Percentiles rank a stretch among this genome's conserved stretches.
phyloP scores from a whole-genome alignment of 2,329 filamentous ascomycete species.

The Peltaster fructicola region DNA sequence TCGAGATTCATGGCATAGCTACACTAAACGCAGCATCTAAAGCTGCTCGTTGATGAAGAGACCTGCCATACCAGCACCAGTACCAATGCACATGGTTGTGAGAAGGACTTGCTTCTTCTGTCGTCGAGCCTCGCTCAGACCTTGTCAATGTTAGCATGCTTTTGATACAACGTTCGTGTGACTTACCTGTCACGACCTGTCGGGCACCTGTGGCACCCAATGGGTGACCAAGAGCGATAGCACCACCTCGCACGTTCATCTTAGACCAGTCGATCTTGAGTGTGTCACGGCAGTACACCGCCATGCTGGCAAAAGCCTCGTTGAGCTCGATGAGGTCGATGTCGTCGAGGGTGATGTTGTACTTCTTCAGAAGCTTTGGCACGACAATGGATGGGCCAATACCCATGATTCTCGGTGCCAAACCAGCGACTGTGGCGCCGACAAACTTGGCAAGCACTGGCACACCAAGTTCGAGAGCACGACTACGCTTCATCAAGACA shows the following conservation, averaged over 20 bases:
- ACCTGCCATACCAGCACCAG: constrained; percentile 49
- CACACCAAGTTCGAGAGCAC: constrained; percentile 69
- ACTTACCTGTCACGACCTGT: constrained; percentile 82
- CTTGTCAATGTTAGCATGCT: no score
- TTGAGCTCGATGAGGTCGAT: constrained; percentile 88
- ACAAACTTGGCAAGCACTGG: constrained; percentile 92
- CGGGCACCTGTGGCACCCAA: constrained; percentile 61
- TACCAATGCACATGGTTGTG: constrained; percentile 75
- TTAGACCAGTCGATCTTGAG: constrained; percentile 55
- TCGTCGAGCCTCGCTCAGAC: constrained; percentile 24
- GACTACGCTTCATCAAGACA: constrained; percentile 85
- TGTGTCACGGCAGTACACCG: constrained; percentile 56
- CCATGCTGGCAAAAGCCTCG: constrained; percentile 96
- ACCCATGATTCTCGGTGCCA: constrained; percentile 91
- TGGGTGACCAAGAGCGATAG: constrained; percentile 69
- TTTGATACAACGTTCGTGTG: no score
- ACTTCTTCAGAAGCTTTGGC: constrained; percentile 67
- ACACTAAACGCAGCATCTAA: constrained; percentile 8
- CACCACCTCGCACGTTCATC: constrained; percentile 67
- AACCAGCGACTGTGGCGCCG: constrained; percentile 74
- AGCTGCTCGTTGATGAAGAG: constrained; percentile 47
- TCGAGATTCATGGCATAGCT: no score
- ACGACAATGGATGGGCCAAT: constrained; percentile 60
- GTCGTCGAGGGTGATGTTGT: constrained; percentile 61
- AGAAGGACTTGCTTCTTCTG: constrained; percentile 35